Evolutionary conservation across 768 basidiomycete species (phyloP), one percentile per base, ranked within the genome.

Genomic region (Russula griseocarnosa): DNA sequence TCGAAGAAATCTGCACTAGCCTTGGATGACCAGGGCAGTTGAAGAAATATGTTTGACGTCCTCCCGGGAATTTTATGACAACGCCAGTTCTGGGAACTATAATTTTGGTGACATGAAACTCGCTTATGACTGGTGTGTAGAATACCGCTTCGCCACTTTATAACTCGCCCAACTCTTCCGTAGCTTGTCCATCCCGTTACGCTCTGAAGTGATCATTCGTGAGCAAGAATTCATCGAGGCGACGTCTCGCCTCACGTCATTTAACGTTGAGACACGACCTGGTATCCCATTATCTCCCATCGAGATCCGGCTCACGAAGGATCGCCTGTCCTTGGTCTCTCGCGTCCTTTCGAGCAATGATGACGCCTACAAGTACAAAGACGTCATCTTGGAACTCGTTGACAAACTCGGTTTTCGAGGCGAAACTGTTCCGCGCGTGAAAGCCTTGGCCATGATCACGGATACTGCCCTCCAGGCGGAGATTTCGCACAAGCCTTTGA

Each of bases 201-300:
- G 79, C 5, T 87, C 93, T 0, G 82, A 85, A 20, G 79, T 78
- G 0, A 79, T 95, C 60, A 68, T 74, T 16, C 79, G 77, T 63
- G 93, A 98, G 73, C 88, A 86, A 61, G 89, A 93, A 60, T 99
- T 98, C 74, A 97, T 99, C 66, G 95, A 98, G 77, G 97, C 97
- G 2, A 99, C 97, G 1, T 96, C 94, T 28, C 87, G 92, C 2
- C 86, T 99, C 13, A 85, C 88, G n/a, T 93, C 96, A 4, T 99
- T 92, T 80, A 90, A 92, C 62, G 81, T 96, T 64, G 79, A 80
- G 72, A 86, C 92, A 26, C 80, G 84, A 6, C 83, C 86, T 10
- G 88, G 91, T 52, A 83, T 87, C 49, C 82, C 86, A 7, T 86
- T 98, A 57, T 83, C 93, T 10, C 96, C 96, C 0, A 85, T 97